Conservation (phyloP, 345 rosid species). For the Acer negundo region DNA sequence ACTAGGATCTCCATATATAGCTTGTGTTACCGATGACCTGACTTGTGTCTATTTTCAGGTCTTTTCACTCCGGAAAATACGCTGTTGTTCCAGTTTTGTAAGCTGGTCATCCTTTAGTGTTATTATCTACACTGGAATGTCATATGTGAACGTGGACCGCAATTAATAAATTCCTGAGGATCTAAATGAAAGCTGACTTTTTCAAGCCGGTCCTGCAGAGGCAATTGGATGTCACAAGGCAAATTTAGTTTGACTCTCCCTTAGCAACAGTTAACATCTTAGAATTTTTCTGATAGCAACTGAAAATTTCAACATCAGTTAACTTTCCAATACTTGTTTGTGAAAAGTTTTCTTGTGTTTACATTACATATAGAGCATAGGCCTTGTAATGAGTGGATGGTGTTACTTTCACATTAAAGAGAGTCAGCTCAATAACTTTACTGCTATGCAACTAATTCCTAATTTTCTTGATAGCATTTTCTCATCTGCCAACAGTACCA, state of each 20-base stretch:
- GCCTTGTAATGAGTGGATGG: not conserved
- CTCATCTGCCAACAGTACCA: not conserved
- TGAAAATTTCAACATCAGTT: not conserved
- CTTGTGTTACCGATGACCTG: too few relatives aligned
- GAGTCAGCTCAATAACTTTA: not conserved
- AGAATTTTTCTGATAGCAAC: not conserved
- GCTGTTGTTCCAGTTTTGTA: not conserved
- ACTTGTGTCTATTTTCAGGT: too few relatives aligned
- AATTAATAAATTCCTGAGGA: not conserved
- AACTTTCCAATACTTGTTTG: not conserved
- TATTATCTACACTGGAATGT: not conserved
- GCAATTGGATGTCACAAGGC: not conserved
- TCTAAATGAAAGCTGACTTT: not conserved
- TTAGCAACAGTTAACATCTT: not conserved
- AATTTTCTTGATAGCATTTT: not conserved
- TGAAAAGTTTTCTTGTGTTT: not conserved
- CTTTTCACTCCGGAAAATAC: too few relatives aligned
- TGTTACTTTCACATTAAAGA: slow-evolving; percentile 15
- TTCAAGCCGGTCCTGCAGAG: not conserved
- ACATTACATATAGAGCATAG: not conserved
- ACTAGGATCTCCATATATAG: too few relatives aligned
- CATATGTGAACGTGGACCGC: not conserved
- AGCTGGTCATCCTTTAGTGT: not conserved
- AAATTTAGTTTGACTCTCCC: slow-evolving; percentile 6
- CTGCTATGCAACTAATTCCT: not conserved